These are phyloP conservation scores for Arthrobotrys entomopaga DNA, from an alignment of 2,329 filamentous ascomycete genomes.

Conservation along the genomic window DNA sequence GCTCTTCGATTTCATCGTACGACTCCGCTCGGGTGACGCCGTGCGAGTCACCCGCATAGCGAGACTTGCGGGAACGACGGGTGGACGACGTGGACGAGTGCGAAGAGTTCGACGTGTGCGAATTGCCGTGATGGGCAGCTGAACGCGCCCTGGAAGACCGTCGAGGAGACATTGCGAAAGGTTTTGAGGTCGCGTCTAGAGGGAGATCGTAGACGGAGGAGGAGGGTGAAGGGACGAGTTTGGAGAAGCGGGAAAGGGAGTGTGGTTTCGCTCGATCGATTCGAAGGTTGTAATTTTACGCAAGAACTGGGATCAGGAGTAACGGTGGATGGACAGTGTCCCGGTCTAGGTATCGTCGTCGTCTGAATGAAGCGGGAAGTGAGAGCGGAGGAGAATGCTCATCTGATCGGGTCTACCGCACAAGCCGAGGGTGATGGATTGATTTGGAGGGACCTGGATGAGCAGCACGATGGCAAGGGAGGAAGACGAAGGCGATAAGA, in stretches of 20 bases:
- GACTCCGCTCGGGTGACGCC: constrained; percentile 68
- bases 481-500: constrained; percentile 61
- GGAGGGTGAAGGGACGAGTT: constrained; percentile 54
- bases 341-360: constrained; percentile 60
- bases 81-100: constrained; percentile 81
- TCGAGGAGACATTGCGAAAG: constrained; percentile 73
- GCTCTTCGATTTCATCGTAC: constrained; percentile 61
- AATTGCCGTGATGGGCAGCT: constrained; percentile 73
- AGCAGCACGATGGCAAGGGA: constrained; percentile 53
- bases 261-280: constrained; percentile 55
- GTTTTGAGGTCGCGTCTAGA: constrained; percentile 62
- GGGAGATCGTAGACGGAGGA: constrained; percentile 58
- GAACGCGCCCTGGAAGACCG: constrained; percentile 90
- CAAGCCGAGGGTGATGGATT: constrained; percentile 49
- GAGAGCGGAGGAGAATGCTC: constrained; percentile 54
- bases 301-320: constrained; percentile 45
- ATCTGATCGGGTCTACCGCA: constrained; percentile 55
- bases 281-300: constrained; percentile 54
- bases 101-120: constrained; percentile 66
- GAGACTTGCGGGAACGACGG: constrained; percentile 65
- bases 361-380: constrained; percentile 54
- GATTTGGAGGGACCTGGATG: constrained; percentile 31
- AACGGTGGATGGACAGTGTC: constrained; percentile 53
- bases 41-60: constrained; percentile 62
- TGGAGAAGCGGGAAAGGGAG: constrained; percentile 53